Evolutionary conservation across 495 filamentous ascomycete species (phyloP).

Genomic region (Penicillium roqueforti): DNA sequence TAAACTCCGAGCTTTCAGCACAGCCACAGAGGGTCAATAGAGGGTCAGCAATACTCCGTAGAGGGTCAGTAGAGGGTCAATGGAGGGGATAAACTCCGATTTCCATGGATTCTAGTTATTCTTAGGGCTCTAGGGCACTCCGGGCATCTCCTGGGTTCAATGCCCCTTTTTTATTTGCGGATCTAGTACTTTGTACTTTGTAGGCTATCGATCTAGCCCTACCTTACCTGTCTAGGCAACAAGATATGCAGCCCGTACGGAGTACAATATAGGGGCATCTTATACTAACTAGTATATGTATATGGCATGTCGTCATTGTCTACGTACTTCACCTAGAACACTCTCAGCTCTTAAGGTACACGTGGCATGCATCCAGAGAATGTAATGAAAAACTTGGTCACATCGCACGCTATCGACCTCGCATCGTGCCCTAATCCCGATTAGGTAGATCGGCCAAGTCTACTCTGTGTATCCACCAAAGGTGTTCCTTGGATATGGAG

Average conservation of each 20-base stretch:
- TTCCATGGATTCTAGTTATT: too few species aligned
- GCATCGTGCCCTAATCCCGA: slow-evolving; percentile 2
- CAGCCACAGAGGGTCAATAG: slow-evolving; percentile 3
- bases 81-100: not conserved
- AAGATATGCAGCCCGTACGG: too few species aligned
- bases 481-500: not conserved
- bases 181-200: not conserved
- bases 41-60: too few species aligned
- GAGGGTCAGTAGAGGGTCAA: not conserved
- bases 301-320: too few species aligned
- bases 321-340: not conserved
- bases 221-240: not conserved
- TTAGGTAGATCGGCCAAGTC: not conserved
- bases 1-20: slow-evolving; percentile 7
- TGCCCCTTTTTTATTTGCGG: not conserved
- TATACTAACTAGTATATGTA: too few species aligned
- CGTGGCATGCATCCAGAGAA: slow-evolving; percentile 1
- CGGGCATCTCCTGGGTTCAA: not conserved
- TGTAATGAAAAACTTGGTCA: not conserved
- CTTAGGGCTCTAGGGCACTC: too few species aligned
- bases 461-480: slow-evolving; percentile 1
- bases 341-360: not conserved
- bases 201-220: not conserved
- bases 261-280: too few species aligned
- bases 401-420: slow-evolving; percentile 3